Base-by-base conservation (phyloP, 1,284 basidiomycete species). In the Pyrrhoderma lamaoense region DNA sequence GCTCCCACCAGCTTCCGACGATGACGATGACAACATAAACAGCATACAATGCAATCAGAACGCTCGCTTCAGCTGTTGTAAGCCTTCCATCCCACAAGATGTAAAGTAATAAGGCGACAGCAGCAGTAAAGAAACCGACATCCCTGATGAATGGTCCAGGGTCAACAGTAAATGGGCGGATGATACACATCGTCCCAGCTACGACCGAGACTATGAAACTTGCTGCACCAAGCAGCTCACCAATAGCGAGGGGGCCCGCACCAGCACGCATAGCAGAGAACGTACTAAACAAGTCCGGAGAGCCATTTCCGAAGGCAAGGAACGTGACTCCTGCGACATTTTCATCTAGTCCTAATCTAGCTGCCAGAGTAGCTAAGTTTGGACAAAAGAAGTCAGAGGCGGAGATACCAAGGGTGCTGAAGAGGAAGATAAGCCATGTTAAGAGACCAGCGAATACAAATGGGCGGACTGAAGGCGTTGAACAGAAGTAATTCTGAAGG, bases 381-480 rank as follows among this genome's bases (percentile, higher is more conserved):
- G 93, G 93, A 44, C 89, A 93, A 71, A 97, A 95, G 70, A 95
- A 97, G 68, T 97, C 93, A 36, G 89, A 88, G 8, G 93, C 91
- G 58, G 84, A 86, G 65, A 96, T 95, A 2, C 93, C 92, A 19
- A 95, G 80, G 45, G 90, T 88, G 19, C 86, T 89, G 69, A 93
- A 93, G 51, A 93, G 79, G 69, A 93, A 91, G 21, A 80, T 59
- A 27, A 91, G 77, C 89, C 89, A 93, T 34, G 86, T 49, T 16
- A 88, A 57, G 56, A 90, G 76, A 40, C 72, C 76, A 2, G 65
- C 60, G 65, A 91, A 89, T 18, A 77, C 59, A 21, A 81, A 53
- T 0, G 85, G 82, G 13, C 83, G 75, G 2, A 75, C 39, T 11
- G 74, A 42, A 5, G 67, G 58, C 8, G 75, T 66, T 1, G 83